Evolutionary conservation across 106 monocot species (phyloP).

Genomic region (Posidonia australis): DNA sequence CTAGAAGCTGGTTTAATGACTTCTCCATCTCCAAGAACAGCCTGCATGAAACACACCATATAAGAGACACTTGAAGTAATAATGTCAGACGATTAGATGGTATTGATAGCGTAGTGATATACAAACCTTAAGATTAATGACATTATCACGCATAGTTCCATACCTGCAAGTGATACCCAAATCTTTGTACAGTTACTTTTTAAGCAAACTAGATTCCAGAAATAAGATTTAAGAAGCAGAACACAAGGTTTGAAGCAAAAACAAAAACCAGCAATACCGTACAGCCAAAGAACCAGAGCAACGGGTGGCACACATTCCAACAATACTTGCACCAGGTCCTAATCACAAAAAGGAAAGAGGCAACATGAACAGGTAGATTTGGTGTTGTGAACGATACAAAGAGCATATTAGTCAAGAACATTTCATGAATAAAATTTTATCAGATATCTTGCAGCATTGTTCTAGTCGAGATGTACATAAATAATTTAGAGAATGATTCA

Average conservation of each 20-base stretch:
- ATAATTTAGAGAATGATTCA: too few species aligned
- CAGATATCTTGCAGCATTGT: too few species aligned
- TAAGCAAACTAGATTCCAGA: not conserved
- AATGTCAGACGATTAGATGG: not conserved
- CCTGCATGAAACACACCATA: conserved; percentile 27
- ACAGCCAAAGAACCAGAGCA: too few species aligned
- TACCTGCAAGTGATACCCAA: conserved; percentile 65
- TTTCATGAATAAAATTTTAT: too few species aligned
- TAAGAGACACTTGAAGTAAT: not conserved
- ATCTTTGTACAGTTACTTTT: conserved; percentile 15
- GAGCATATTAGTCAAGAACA: too few species aligned
- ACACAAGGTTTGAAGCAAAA: not conserved
- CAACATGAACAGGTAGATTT: not conserved
- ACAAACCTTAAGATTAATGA: conserved; percentile 90
- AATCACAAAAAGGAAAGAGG: conserved; percentile 1
- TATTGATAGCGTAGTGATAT: not conserved
- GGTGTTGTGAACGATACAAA: too few species aligned
- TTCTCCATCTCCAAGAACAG: conserved; percentile 88
- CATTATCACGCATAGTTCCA: conserved; percentile 98
- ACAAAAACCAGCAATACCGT: conserved; percentile 6
- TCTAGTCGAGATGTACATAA: too few species aligned
- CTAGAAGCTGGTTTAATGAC: conserved; percentile 79
- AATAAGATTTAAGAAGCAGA: not conserved
- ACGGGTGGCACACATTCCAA: conserved; percentile 98
- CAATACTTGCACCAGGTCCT: conserved; percentile 96